Evolutionary conservation across 306 rosid species (phyloP), one percentile per base, ranked within the genome.

Genomic region (Prunus padus): DNA sequence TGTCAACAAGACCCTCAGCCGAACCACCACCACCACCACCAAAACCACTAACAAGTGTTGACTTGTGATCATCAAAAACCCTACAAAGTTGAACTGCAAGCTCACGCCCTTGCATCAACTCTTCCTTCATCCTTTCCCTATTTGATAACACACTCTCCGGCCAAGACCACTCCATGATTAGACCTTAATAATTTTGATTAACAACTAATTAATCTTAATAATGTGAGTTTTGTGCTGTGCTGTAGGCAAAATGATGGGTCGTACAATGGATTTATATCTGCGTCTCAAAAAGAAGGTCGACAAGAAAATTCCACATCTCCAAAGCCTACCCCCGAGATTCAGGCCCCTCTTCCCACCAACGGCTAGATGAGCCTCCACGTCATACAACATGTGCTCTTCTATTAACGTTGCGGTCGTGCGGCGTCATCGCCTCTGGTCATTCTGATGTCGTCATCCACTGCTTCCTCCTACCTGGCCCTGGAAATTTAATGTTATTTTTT

Each of bases 51-150:
- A 3, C 61, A 55, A 55, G 13, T 19, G 11, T 10, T 55, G 61
- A n/a, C 42, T 37, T 37, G 9, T 55, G 25, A 44, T 16, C 46
- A 50, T 26, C 54, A 9, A 88, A 69, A 1, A 75, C 6, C 44
- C 33, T 4, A 15, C 67, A 83, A 22, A 91, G 92, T 70, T 84
- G 60, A 9, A n/a, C 67, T 0, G 84, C 84, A 23, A 69, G 26
- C 1, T 84, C 71, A 9, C 67, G 86, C 3, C 96, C 96, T 70
- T 75, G 77, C 37, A 66, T 26, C 0, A 91, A 73, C 70, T 87
- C 89, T 11, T 84, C 80, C 67, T 77, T 60, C 8, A 75, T 74
- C 63, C 63, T 83, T 5, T 11, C 80, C 33, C 50, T 12, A 11
- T 59, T 23, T 59, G 37, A 22, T 15, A 12, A 9, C 61, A 55